A percentile compares a stretch with the other conserved stretches of the same genome.
Conservation (phyloP, 2,329 filamentous ascomycete species). For the Colletotrichum sp. region DNA sequence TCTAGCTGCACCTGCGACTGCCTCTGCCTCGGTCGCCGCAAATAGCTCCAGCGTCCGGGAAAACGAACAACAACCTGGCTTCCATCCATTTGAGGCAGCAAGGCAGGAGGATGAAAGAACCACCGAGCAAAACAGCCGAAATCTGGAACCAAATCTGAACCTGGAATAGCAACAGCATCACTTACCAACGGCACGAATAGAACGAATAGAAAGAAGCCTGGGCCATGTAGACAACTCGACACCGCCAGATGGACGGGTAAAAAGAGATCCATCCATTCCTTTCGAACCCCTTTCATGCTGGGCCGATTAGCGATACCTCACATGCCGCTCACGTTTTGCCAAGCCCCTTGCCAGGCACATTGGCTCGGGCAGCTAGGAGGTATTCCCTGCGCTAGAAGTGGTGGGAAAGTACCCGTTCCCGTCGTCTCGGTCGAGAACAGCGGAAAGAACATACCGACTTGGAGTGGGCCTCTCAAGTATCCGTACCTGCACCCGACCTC, state of each 20-base stretch:
- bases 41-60: neutral
- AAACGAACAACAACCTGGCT: neutral
- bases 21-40: neutral
- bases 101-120: neutral
- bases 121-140: neutral
- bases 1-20: neutral
- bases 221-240: neutral
- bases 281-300: neutral
- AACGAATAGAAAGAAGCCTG: neutral
- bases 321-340: slow-evolving; percentile 5
- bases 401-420: neutral
- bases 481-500: neutral
- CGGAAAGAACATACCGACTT: neutral
- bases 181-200: neutral
- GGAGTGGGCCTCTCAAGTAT: neutral
- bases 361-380: neutral
- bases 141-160: neutral
- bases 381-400: neutral
- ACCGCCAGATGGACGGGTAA: neutral
- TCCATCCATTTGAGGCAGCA: neutral
- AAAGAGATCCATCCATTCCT: neutral
- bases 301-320: slow-evolving; percentile 2
- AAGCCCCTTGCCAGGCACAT: neutral
- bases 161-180: neutral
- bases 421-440: neutral